Conservation (phyloP, 495 filamentous ascomycete genomes). For the Lasiosphaeria ovina region DNA sequence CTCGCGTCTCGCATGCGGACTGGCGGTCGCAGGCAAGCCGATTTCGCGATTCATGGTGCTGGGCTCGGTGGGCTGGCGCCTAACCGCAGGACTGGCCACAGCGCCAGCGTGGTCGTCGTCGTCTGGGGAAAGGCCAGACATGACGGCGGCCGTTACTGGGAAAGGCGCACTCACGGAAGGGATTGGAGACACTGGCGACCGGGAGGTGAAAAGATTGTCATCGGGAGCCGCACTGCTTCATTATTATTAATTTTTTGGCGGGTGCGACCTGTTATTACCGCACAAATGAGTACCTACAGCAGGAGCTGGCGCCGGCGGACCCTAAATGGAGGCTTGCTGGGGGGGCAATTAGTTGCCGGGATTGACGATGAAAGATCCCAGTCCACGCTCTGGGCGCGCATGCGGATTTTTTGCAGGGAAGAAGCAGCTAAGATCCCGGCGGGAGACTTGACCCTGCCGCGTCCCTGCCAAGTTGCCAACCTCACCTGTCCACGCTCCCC, state of each 20-base stretch:
- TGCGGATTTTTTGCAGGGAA: neutral
- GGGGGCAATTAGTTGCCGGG: neutral
- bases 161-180: neutral
- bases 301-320: neutral
- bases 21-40: conserved; percentile 19
- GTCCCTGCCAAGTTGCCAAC: neutral
- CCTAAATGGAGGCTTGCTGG: conserved; percentile 3
- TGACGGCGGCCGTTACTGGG: neutral
- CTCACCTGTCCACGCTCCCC: neutral
- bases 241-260: neutral
- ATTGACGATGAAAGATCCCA: neutral
- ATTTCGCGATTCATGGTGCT: conserved; percentile 22
- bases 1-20: conserved; percentile 19
- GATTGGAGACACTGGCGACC: neutral
- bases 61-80: conserved; percentile 10
- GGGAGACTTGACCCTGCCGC: too few species aligned
- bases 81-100: conserved; percentile 1
- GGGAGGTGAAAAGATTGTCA: conserved; percentile 10
- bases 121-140: conserved; percentile 5
- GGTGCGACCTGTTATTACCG: neutral
- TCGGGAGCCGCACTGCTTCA: neutral
- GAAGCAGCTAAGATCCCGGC: neutral
- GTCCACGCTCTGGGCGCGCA: neutral
- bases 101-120: neutral
- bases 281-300: neutral